phyloP scores from a whole-genome alignment of 2,329 filamentous ascomycete species.

The Paracamarosporium sp. region DNA sequence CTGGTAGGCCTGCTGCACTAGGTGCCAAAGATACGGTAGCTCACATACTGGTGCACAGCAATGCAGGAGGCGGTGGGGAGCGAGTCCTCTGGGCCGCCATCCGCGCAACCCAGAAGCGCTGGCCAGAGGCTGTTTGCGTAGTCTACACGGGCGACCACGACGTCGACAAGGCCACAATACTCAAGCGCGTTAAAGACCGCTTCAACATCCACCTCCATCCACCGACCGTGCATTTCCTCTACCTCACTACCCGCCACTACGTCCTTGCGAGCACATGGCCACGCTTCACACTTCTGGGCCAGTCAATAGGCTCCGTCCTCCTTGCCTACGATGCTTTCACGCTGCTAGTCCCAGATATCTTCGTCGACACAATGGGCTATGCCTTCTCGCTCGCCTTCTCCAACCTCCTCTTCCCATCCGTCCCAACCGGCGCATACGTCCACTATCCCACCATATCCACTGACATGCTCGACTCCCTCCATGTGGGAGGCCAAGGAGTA shows the following conservation, averaged over 20 bases:
- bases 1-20: conserved; percentile 66
- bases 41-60: conserved; percentile 62
- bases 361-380: conserved; percentile 98
- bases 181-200: conserved; percentile 76
- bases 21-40: neutral
- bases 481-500: conserved; percentile 67
- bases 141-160: conserved; percentile 97
- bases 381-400: conserved; percentile 85
- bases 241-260: conserved; percentile 85
- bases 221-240: conserved; percentile 85
- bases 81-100: conserved; percentile 96
- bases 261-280: conserved; percentile 89
- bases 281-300: conserved; percentile 90
- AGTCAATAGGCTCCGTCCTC: conserved; percentile 86
- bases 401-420: conserved; percentile 78
- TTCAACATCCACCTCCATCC: conserved; percentile 93
- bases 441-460: conserved; percentile 99
- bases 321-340: conserved; percentile 92
- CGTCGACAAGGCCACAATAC: conserved; percentile 78
- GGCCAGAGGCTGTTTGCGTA: conserved; percentile 86
- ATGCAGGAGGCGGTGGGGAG: conserved; percentile 95
- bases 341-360: conserved; percentile 90
- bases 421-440: conserved; percentile 91
- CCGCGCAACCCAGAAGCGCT: conserved; percentile 84
- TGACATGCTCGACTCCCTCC: conserved; percentile 88